Base-by-base conservation (phyloP, 371 early-diverging fungal genomes). In the Basidiobolus heterosporus region DNA sequence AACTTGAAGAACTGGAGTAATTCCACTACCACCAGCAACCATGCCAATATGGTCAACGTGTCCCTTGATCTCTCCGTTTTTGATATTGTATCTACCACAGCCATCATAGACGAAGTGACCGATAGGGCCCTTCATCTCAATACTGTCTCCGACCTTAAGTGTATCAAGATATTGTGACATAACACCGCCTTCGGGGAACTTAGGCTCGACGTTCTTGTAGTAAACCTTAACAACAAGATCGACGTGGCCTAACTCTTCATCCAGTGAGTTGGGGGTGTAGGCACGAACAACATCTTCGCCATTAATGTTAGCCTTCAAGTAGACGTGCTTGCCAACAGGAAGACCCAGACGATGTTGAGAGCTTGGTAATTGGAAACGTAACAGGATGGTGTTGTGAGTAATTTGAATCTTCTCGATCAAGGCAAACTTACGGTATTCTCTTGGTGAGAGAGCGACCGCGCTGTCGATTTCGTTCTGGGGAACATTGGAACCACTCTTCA, bases 181-280 rank as follows among this genome's bases (percentile, higher is more conserved):
- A 41, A 55, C 52, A 18, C 84, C 83, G 18, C 73, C 75, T 22
- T 39, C 44, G 24, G 67, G 69, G 24, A 51, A 54, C 41, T 48
- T 52, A 24, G 55, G 50, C 30, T 41, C 46, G 36, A 39, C 57
- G 36, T 36, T 59, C 45, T 53, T 64, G 53, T 48, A 60, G 47
- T 82, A 82, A 19, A 65, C 44, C 59, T 81, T 80, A 51, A 83
- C 62, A 15, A 82, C 49, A 44, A 83, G 53, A 36, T 77, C 78
- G 46, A 83, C 53, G 38, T 49, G 57, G 8, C 61, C 65, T 7
- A 50, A 44, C 19, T 49, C 36, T 39, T 61, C 22, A 49, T 58
- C 43, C 52, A 57, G 24, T 57, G 56, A 44, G 52, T 67, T 54
- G 11, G 62, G 58, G 3, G 83, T 82, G 47, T 82, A 82, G 0